A percentile compares a stretch with the other conserved stretches of the same genome.
Conservation (phyloP, 768 basidiomycete genomes). For the Psilocybe cyanescens region DNA sequence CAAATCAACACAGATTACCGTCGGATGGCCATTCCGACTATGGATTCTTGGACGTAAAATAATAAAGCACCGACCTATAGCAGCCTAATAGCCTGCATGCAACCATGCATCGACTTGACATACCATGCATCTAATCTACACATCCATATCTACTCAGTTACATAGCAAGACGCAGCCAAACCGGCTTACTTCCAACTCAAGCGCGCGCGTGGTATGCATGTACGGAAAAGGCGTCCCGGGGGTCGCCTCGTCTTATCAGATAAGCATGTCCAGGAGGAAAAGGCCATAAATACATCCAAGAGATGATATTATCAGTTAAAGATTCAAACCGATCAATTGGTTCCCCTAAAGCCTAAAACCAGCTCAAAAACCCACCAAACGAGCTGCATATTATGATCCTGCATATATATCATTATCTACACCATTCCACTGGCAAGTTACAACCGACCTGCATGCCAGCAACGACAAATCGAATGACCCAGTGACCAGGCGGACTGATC, state of each 20-base stretch:
- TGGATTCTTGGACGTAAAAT: background rate
- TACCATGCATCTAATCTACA: background rate
- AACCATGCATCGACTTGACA: background rate
- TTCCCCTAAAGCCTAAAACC: background rate
- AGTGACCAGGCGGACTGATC: background rate
- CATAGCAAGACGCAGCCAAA: background rate
- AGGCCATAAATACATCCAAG: background rate
- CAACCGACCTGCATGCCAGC: background rate
- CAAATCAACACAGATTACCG: no score
- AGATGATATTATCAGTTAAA: background rate
- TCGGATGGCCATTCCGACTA: no score
- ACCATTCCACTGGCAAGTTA: no score
- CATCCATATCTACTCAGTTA: background rate
- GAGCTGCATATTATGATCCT: background rate
- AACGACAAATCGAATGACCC: background rate
- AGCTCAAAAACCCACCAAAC: background rate
- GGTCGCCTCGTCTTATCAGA: background rate
- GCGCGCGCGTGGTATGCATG: no score
- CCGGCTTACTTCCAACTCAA: background rate
- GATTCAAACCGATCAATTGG: background rate
- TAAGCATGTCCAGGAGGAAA: background rate
- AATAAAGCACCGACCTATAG: background rate
- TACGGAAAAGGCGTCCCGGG: no score
- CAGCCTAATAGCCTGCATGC: background rate
- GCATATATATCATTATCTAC: no score